These are phyloP conservation scores for Ganoderma sinense DNA, from an alignment of 1,284 basidiomycete species.

Conservation along the genomic window DNA sequence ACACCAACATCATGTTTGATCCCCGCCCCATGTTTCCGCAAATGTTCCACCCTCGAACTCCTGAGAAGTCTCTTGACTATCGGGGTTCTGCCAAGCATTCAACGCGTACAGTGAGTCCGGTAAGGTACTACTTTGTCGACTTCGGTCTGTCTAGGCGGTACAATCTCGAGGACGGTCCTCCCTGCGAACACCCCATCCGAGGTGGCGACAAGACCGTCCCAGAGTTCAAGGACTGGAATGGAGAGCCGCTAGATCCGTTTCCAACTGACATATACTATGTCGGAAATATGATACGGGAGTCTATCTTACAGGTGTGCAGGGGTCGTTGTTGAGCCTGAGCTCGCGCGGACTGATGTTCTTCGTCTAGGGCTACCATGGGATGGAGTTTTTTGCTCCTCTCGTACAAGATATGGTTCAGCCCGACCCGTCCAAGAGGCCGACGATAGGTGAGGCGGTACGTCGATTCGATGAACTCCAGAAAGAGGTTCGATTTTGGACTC, in stretches of 20 bases:
- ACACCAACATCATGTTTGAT: slow-evolving; percentile 47
- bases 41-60: slow-evolving; percentile 34
- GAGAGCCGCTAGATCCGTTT: slow-evolving; percentile 36
- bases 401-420: slow-evolving; percentile 40
- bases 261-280: slow-evolving; percentile 41
- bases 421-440: slow-evolving; percentile 39
- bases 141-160: slow-evolving; percentile 44
- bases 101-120: slow-evolving; percentile 34
- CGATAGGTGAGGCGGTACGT: slow-evolving; percentile 12
- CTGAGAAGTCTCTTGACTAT: slow-evolving; percentile 24
- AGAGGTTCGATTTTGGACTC: background rate
- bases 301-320: slow-evolving; percentile 25
- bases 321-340: background rate
- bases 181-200: slow-evolving; percentile 24
- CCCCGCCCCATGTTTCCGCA: slow-evolving; percentile 35
- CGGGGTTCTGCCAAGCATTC: slow-evolving; percentile 20
- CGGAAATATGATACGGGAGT: slow-evolving; percentile 40
- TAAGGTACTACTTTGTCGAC: slow-evolving; percentile 42
- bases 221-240: slow-evolving; percentile 24
- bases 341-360: background rate
- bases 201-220: slow-evolving; percentile 31
- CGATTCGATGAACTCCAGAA: slow-evolving; percentile 9
- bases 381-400: slow-evolving; percentile 43
- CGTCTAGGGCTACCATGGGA: slow-evolving; percentile 25
- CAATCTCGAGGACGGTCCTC: slow-evolving; percentile 17